Percentiles rank a stretch among this genome's conserved stretches.
Conservation (phyloP, 2,329 filamentous ascomycete genomes). For the Chaetoscypha palmicola region DNA sequence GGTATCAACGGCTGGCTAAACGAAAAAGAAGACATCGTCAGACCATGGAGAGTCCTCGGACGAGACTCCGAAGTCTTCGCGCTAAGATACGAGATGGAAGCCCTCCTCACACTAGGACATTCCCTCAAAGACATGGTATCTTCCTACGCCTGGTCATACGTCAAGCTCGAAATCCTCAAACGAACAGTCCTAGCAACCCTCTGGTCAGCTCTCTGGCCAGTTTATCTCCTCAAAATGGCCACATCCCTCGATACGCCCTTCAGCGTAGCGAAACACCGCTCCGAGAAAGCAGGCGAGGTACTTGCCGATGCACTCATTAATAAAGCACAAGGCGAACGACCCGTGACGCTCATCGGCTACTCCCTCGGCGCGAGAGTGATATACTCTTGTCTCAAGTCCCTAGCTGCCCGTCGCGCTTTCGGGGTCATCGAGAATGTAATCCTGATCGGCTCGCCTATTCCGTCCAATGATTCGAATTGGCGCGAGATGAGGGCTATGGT, state of each 20-base stretch:
- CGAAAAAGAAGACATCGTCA: slow-evolving; percentile 64
- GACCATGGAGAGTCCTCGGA: slow-evolving; percentile 71
- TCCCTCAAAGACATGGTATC: slow-evolving; percentile 62
- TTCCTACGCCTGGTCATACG: slow-evolving; percentile 50
- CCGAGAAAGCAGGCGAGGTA: slow-evolving; percentile 54
- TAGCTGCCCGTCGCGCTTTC: slow-evolving; percentile 56
- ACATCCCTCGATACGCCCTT: slow-evolving; percentile 55
- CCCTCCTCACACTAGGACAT: slow-evolving; percentile 68
- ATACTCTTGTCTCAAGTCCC: slow-evolving; percentile 52
- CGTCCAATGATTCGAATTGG: slow-evolving; percentile 68
- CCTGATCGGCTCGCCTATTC: slow-evolving; percentile 75
- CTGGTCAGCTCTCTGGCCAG: slow-evolving; percentile 42
- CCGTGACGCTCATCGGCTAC: slow-evolving; percentile 55
- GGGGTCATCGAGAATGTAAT: slow-evolving; percentile 61
- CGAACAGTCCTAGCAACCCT: slow-evolving; percentile 39
- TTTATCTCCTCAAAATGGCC: slow-evolving; percentile 44
- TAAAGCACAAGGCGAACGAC: slow-evolving; percentile 62
- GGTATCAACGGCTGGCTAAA: slow-evolving; percentile 84
- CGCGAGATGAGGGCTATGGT: slow-evolving; percentile 70
- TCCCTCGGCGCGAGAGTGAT: slow-evolving; percentile 56
- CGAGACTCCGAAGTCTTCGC: slow-evolving; percentile 74
- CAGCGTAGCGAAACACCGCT: slow-evolving; percentile 48
- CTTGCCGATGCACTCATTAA: slow-evolving; percentile 65
- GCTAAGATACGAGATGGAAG: slow-evolving; percentile 73
- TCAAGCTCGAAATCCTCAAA: slow-evolving; percentile 56